Percentiles rank a stretch among this genome's conserved stretches.
These are phyloP conservation scores for Talaromyces thailandensis DNA, from an alignment of 495 filamentous ascomycete species.

Conservation along the genomic window DNA sequence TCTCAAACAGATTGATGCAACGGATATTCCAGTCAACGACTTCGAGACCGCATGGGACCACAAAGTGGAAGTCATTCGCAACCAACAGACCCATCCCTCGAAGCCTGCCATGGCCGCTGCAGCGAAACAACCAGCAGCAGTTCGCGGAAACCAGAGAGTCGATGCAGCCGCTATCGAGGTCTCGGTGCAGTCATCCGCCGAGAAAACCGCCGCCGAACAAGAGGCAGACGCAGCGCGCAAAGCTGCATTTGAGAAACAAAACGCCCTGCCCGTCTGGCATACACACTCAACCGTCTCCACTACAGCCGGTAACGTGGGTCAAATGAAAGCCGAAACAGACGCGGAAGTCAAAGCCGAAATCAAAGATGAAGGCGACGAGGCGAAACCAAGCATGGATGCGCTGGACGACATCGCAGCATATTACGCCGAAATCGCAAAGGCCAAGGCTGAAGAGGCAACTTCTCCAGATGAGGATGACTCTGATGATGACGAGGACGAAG, in stretches of 20 bases:
- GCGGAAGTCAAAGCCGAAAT: conserved; percentile 32
- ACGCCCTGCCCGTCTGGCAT: conserved; percentile 84
- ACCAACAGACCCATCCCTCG: conserved; percentile 45
- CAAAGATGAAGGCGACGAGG: conserved; percentile 45
- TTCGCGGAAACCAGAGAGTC: conserved; percentile 58
- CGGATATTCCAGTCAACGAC: conserved; percentile 74
- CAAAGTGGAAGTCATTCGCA: conserved; percentile 39
- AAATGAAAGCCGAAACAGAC: conserved; percentile 28
- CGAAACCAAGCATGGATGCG: conserved; percentile 35
- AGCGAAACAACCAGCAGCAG: conserved; percentile 50
- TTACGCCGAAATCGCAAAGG: conserved; percentile 42
- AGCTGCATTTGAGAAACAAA: conserved; percentile 69
- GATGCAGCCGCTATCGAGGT: conserved; percentile 68
- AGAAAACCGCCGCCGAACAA: conserved; percentile 66
- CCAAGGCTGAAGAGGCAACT: conserved; percentile 38
- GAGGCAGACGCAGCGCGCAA: conserved; percentile 63
- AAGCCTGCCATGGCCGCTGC: conserved; percentile 35
- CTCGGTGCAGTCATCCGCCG: conserved; percentile 62
- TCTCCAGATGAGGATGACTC: conserved; percentile 39
- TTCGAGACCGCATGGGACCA: conserved; percentile 68
- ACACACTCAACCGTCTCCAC: conserved; percentile 68
- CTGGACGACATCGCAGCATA: conserved; percentile 42
- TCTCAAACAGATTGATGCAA: conserved; percentile 75
- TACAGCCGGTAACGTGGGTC: conserved; percentile 11
- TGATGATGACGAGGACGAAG: conserved; percentile 12